Conservation (phyloP, 176 grass and related monocot genomes). For the Aegilops longissima region DNA sequence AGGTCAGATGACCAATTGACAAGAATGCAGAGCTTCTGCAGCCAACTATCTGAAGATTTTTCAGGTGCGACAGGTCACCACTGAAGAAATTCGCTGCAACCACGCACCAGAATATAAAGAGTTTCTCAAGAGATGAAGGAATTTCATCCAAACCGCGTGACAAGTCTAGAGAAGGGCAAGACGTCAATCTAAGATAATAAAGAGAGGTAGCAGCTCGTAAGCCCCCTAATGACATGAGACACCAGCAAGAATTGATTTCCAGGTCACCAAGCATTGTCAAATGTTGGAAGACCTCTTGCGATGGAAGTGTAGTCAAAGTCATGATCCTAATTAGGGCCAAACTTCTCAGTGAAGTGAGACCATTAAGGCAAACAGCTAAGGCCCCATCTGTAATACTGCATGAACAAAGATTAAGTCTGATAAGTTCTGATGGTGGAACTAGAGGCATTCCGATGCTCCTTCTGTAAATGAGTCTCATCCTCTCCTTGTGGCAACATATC, state of each 20-base stretch:
- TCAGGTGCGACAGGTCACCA: neutral
- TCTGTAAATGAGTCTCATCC: neutral
- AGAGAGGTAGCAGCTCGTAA: neutral
- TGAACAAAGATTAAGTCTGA: neutral
- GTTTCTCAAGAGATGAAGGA: fast-evolving
- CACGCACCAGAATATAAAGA: fast-evolving
- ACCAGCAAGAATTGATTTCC: neutral
- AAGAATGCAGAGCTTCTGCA: neutral
- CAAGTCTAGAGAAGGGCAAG: neutral
- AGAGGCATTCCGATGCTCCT: neutral
- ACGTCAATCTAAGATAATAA: neutral
- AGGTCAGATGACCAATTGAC: neutral
- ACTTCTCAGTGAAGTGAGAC: neutral
- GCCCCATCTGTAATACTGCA: neutral
- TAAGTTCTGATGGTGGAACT: neutral
- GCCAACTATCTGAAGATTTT: fast-evolving
- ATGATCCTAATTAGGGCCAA: fast-evolving
- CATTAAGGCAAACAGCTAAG: neutral
- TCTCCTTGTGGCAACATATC: neutral
- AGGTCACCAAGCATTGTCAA: too few relatives aligned
- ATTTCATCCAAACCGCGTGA: neutral
- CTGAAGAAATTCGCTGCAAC: neutral
- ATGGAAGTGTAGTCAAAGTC: neutral
- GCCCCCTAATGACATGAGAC: neutral
- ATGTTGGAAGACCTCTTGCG: neutral